These are phyloP conservation scores for Coniophora puteana DNA, from an alignment of 1,284 basidiomycete genomes.

Conservation along the genomic window DNA sequence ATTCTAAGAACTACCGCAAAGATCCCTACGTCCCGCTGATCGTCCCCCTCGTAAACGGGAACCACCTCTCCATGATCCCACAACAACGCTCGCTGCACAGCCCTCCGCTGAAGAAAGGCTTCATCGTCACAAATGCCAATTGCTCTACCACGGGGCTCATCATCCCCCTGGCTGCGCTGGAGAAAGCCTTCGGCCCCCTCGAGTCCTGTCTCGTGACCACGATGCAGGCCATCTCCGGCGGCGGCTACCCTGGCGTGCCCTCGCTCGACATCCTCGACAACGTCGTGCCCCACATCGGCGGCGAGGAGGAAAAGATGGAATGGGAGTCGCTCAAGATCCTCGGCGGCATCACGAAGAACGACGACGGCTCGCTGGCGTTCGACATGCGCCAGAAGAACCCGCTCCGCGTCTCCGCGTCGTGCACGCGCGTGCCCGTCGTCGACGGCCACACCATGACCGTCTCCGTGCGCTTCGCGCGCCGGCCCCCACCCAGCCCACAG, in stretches of 20 bases:
- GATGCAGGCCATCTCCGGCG: conserved; percentile 97
- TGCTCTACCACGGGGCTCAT: conserved; percentile 96
- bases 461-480: conserved; percentile 78
- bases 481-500: conserved; percentile 84
- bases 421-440: conserved; percentile 91
- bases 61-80: conserved; percentile 82
- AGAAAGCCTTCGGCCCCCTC: conserved; percentile 90
- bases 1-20: conserved; percentile 95
- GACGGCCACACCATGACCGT: conserved; percentile 92
- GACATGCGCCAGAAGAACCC: conserved; percentile 84
- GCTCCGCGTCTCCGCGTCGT: conserved; percentile 85
- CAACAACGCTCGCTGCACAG: conserved; percentile 75
- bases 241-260: conserved; percentile 93
- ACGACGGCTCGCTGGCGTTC: conserved; percentile 59
- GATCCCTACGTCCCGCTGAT: conserved; percentile 96
- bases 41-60: conserved; percentile 94
- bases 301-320: conserved; percentile 99
- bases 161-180: conserved; percentile 90
- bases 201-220: conserved; percentile 91
- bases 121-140: conserved; percentile 98
- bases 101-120: conserved; percentile 80
- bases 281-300: conserved; percentile 91
- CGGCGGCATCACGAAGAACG: conserved; percentile 66
- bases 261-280: conserved; percentile 95
- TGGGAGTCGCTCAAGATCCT: conserved; percentile 99